Percentiles rank a stretch among this genome's conserved stretches.
Evolutionary conservation across 306 rosid species (phyloP).

Genomic region (Dalbergia cultrata): DNA sequence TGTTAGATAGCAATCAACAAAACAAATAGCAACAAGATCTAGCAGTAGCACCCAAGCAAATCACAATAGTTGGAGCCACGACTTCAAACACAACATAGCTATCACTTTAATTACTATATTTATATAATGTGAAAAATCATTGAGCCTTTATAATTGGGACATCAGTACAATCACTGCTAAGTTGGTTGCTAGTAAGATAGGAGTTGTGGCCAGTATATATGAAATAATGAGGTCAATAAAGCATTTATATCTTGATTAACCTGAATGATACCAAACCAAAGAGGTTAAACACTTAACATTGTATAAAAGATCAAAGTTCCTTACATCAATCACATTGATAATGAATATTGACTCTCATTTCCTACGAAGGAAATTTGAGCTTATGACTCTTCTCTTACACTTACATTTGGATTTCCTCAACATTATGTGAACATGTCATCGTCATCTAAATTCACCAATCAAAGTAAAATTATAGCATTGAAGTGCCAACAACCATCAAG

Average conservation of each 20-base stretch:
- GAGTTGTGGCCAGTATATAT: slow-evolving; percentile 80
- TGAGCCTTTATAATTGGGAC: slow-evolving; percentile 74
- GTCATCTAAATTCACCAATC: slow-evolving; percentile 4
- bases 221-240: slow-evolving; percentile 71
- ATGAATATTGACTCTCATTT: background rate
- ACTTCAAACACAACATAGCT: too few species aligned
- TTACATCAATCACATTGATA: background rate
- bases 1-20: too few species aligned
- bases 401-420: background rate
- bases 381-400: background rate
- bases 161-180: slow-evolving; percentile 78
- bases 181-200: slow-evolving; percentile 79
- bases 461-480: background rate
- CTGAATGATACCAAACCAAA: slow-evolving; percentile 46
- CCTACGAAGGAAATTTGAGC: background rate
- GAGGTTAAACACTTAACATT: slow-evolving; percentile 1
- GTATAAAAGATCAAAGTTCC: background rate
- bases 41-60: too few species aligned
- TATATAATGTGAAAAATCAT: too few species aligned
- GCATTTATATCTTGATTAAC: slow-evolving; percentile 79
- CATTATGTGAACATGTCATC: background rate
- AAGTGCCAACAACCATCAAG: background rate
- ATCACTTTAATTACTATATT: too few species aligned
- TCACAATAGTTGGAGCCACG: too few species aligned
- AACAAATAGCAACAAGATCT: too few species aligned